These are phyloP conservation scores for Pythium pyrilobum DNA, from an alignment of 352 stramenopile genomes.

Conservation along the genomic window DNA sequence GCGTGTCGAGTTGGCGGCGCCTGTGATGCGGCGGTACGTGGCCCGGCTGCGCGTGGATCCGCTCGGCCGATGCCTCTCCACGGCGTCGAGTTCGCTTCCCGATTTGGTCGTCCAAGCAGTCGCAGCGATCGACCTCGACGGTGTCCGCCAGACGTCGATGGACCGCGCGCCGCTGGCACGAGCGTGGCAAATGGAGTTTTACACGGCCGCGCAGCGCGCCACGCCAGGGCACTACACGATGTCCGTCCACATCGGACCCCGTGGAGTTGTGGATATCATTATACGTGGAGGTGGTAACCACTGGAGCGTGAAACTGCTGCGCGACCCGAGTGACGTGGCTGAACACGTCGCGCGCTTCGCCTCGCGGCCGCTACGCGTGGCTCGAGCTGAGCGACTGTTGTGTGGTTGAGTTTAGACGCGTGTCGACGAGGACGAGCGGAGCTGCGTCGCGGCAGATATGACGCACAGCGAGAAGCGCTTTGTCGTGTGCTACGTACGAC, in stretches of 20 bases:
- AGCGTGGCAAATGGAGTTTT: constrained; percentile 23
- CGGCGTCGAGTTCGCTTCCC: constrained; percentile 6
- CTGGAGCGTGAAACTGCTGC: background rate
- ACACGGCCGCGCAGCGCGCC: constrained; percentile 11
- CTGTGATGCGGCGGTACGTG: constrained; percentile 15
- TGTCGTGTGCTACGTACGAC: background rate
- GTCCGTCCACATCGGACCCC: constrained; percentile 11
- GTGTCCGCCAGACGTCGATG: constrained; percentile 2
- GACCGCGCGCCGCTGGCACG: constrained; percentile 6
- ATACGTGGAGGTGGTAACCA: constrained; percentile 1
- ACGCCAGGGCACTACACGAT: constrained; percentile 13
- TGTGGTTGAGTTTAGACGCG: background rate
- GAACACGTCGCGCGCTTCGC: constrained; percentile 15
- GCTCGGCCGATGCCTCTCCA: background rate
- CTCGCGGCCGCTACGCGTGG: constrained; percentile 3
- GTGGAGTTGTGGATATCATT: constrained; percentile 13
- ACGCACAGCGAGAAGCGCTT: background rate
- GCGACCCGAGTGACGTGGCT: constrained; percentile 5
- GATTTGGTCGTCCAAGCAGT: constrained; percentile 12
- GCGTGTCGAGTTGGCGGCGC: constrained; percentile 11
- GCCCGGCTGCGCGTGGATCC: constrained; percentile 11
- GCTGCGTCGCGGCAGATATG: background rate
- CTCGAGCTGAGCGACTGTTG: constrained; percentile 2
- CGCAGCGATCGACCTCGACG: constrained; percentile 10
- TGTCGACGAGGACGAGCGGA: background rate